Evolutionary conservation across 208 protist genomes (phyloP).

Genomic region (Angomonas ambiguus): DNA sequence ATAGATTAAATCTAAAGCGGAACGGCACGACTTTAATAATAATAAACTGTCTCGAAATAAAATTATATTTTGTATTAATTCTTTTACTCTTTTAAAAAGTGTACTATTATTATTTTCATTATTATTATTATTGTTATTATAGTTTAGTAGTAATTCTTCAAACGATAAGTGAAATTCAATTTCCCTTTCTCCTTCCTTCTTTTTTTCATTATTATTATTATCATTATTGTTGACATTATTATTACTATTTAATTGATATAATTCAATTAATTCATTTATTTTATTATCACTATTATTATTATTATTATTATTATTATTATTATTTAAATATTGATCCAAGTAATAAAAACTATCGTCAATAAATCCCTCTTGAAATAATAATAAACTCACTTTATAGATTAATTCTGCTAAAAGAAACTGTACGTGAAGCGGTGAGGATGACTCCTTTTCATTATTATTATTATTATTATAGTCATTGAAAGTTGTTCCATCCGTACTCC

Average conservation of each 20-base stretch:
- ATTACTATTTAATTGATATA: background rate
- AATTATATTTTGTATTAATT: background rate
- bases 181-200: background rate
- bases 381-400: conserved; percentile 2
- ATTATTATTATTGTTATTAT: background rate
- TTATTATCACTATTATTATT: no score
- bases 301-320: conserved; percentile 6
- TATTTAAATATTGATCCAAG: background rate
- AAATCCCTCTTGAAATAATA: background rate
- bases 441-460: background rate
- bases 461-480: background rate
- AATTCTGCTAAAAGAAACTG: background rate
- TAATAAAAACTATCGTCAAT: conserved; percentile 2
- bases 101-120: no score
- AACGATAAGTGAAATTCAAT: conserved; percentile 11
- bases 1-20: background rate
- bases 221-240: no score
- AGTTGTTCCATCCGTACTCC: no score
- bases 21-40: background rate
- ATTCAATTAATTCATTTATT: conserved; percentile 6
- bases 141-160: background rate
- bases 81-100: background rate
- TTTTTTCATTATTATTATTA: background rate
- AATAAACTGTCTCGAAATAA: background rate
- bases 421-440: background rate